Evolutionary conservation across 192 early-diverging fungal genomes (phyloP).

Genomic region (Paraglomus occultum): DNA sequence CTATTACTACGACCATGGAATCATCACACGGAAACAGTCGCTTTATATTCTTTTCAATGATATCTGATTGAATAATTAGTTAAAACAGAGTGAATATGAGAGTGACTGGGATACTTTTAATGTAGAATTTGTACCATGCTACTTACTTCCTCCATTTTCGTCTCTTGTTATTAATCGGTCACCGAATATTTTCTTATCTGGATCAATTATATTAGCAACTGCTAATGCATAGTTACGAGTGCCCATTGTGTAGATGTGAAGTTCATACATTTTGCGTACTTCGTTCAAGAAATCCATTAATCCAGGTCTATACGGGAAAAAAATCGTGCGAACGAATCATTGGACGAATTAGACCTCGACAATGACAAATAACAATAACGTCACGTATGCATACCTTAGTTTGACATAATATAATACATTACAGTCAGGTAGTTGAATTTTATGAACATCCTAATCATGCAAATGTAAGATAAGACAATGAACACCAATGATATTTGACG

Average conservation of each 20-base stretch:
- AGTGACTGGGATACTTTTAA: not conserved
- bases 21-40: slow-evolving; percentile 92
- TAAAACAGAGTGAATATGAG: not conserved
- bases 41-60: slow-evolving; percentile 73
- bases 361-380: not conserved
- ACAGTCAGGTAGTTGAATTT: slow-evolving; percentile 71
- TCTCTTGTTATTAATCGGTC: slow-evolving; percentile 91
- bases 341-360: not conserved
- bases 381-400: slow-evolving; percentile 53
- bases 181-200: slow-evolving; percentile 70
- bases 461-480: not conserved
- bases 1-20: slow-evolving; percentile 94
- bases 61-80: slow-evolving; percentile 42
- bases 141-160: slow-evolving; percentile 77
- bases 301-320: slow-evolving; percentile 62
- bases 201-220: slow-evolving; percentile 86
- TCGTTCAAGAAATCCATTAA: slow-evolving; percentile 74
- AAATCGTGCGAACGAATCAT: not conserved
- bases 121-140: not conserved
- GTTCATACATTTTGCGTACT: slow-evolving; percentile 74
- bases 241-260: slow-evolving; percentile 99
- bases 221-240: slow-evolving; percentile 88
- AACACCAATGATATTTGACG: too few species aligned
- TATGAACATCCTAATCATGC: slow-evolving; percentile 60
- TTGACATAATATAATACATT: slow-evolving; percentile 81